Conservation (phyloP, 352 stramenopile species). For the Pseudoperonospora humuli region DNA sequence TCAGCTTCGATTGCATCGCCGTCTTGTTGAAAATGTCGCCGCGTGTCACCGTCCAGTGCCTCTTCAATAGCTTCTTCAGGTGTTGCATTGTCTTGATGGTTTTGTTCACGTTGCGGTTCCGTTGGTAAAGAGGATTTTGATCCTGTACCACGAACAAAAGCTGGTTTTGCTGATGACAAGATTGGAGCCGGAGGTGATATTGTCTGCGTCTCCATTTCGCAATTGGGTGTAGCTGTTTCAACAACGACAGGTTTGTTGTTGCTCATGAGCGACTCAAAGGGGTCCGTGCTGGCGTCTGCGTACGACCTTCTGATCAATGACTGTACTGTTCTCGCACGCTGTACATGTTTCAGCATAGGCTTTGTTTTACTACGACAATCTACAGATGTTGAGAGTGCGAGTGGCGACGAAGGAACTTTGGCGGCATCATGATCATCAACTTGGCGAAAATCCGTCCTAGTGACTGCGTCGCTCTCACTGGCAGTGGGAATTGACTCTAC, state of each 20-base stretch:
- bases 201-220: slow-evolving; percentile 50
- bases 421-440: background rate
- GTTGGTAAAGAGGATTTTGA: no score
- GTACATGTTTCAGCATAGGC: slow-evolving; percentile 10
- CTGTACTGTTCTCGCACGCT: slow-evolving; percentile 18
- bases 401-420: background rate
- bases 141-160: no score
- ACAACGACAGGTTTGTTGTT: slow-evolving; percentile 3
- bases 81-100: no score
- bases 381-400: slow-evolving; percentile 1
- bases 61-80: no score
- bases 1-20: no score
- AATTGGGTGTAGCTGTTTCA: background rate
- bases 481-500: no score
- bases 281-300: slow-evolving; percentile 47
- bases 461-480: slow-evolving; percentile 1
- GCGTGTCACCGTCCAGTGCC: no score
- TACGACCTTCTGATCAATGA: slow-evolving; percentile 24
- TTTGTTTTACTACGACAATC: slow-evolving; percentile 2
- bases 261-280: slow-evolving; percentile 43
- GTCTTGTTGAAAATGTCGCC: no score
- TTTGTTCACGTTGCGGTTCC: no score
- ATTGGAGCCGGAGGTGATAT: slow-evolving; percentile 28
- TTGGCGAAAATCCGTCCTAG: slow-evolving; percentile 1
- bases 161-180: slow-evolving; percentile 18